These are phyloP conservation scores for Mucor lusitanicus DNA, from an alignment of 371 early-diverging fungal genomes.

Conservation along the genomic window DNA sequence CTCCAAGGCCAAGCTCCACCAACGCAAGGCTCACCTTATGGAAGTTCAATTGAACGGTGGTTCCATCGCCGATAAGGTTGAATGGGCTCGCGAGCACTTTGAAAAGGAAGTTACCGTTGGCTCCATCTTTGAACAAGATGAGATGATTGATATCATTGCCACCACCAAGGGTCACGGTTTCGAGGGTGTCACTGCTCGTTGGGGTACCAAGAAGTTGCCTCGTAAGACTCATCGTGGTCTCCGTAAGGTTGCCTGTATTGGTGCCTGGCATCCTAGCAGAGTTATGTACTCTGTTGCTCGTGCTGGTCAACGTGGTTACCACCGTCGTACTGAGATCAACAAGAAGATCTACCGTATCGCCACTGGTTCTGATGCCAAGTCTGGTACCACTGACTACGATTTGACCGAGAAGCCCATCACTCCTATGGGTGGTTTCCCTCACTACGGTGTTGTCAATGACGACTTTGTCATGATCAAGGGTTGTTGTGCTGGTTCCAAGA, in stretches of 20 bases:
- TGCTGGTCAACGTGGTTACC: constrained; percentile 99
- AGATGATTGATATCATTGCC: constrained; percentile 99
- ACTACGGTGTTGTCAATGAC: constrained; percentile 98
- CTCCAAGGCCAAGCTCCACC: constrained; percentile 91
- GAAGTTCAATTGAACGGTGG: constrained; percentile 99
- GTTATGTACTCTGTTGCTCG: constrained; percentile 99
- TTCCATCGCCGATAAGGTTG: constrained; percentile 96
- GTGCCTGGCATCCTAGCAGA: constrained; percentile 99
- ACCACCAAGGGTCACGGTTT: constrained; percentile 99
- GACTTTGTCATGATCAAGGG: constrained; percentile 99
- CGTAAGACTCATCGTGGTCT: constrained; percentile 99
- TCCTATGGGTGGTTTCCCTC: constrained; percentile 99
- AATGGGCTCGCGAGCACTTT: constrained; percentile 96
- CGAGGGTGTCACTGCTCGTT: constrained; percentile 99
- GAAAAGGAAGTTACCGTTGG: constrained; percentile 95
- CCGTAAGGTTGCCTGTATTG: constrained; percentile 99
- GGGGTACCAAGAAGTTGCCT: constrained; percentile 99
- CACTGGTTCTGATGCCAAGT: constrained; percentile 83
- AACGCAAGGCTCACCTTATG: constrained; percentile 99
- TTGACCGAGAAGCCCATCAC: constrained; percentile 97
- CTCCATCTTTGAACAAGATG: constrained; percentile 96
- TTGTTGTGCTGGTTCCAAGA: constrained; percentile 95
- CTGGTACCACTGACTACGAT: constrained; percentile 98
- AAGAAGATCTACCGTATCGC: constrained; percentile 99
- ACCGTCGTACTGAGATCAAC: constrained; percentile 99